Conservation (phyloP, 768 basidiomycete species). For the Filobasidium floriforme region DNA sequence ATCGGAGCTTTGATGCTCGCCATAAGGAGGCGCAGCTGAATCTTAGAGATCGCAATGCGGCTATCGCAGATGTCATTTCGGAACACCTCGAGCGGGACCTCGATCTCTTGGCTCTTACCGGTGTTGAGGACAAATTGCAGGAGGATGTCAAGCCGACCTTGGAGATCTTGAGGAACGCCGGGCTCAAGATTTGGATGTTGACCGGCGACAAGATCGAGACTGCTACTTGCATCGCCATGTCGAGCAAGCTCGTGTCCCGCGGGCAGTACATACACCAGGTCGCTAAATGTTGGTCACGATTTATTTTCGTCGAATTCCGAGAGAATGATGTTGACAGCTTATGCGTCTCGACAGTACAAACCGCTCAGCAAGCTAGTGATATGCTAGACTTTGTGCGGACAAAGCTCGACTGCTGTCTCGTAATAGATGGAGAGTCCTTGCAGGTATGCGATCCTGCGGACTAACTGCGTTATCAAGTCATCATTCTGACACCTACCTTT, state of each 20-base stretch:
- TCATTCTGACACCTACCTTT: not conserved
- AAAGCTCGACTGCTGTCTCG: slow-evolving; percentile 93
- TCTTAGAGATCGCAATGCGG: slow-evolving; percentile 68
- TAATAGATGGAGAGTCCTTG: slow-evolving; percentile 94
- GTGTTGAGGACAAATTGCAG: slow-evolving; percentile 98
- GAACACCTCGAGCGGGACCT: slow-evolving; percentile 78
- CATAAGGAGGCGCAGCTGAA: slow-evolving; percentile 71
- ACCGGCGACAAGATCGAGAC: slow-evolving; percentile 99
- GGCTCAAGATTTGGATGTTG: slow-evolving; percentile 99
- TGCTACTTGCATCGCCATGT: slow-evolving; percentile 94
- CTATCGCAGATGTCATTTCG: slow-evolving; percentile 65
- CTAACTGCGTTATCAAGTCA: not conserved
- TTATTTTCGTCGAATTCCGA: slow-evolving; percentile 1
- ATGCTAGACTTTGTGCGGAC: slow-evolving; percentile 88
- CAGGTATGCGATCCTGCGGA: slow-evolving; percentile 52
- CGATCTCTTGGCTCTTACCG: slow-evolving; percentile 85
- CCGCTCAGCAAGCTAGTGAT: slow-evolving; percentile 69
- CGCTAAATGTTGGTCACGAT: slow-evolving; percentile 62
- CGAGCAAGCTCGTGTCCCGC: slow-evolving; percentile 87
- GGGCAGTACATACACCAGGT: slow-evolving; percentile 98
- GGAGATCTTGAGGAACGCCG: slow-evolving; percentile 86
- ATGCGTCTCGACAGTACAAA: slow-evolving; percentile 57
- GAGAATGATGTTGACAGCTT: slow-evolving; percentile 5
- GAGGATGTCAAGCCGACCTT: slow-evolving; percentile 92
- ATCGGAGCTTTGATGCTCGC: slow-evolving; percentile 61